Base-by-base conservation (phyloP, 2,329 filamentous ascomycete genomes). In the Diaporthe humulicola region DNA sequence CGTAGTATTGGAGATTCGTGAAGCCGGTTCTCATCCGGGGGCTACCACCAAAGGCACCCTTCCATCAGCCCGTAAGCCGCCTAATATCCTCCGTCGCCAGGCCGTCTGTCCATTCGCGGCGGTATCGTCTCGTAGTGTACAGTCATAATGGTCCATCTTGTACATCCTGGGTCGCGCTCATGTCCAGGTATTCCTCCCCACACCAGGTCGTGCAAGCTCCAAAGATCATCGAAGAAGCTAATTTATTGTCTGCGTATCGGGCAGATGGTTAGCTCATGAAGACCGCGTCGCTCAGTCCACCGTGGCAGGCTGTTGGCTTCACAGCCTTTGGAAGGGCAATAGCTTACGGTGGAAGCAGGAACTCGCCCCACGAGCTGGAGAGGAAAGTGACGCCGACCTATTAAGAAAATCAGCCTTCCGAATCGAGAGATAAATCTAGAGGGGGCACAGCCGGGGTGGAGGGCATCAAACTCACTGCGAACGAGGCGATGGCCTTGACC, bases 361-460 rank as follows among this genome's bases (percentile, higher is more conserved):
- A 85, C 79, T 91, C 90, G 81, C 87, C 87, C 85, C 89, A 90
- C 73, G 87, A 88, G 85, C 88, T 91, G 78, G 89, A 86, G 78
- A 92, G 86, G 82, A 92, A 90, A 12, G 89, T 88, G 60, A 91
- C 88, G 71, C 89, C 89, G 75, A 86, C 87, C 89, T 91, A 74
- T 58, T n/a, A 0, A 73, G 30, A 72, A 50, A 19, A 8, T 67
- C 22, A 67, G 17, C 19, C 17, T 15, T 15, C 36, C 14, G 6
- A 4, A 3, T 48, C 12, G 17, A 25, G 14, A n/a, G 10, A 38
- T 1, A 10, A 4, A 8, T 14, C 30, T 3, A 17, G 19, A 28
- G 22, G 45, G 2, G 54, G 36, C 22, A 60, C 30, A 38, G n/a
- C 12, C n/a, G 22, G 36, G 30, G 28, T 9, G 28, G 19, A 36